A percentile compares a stretch with the other conserved stretches of the same genome.
Conservation (phyloP, 2,329 filamentous ascomycete genomes). For the Penicillium sp. region DNA sequence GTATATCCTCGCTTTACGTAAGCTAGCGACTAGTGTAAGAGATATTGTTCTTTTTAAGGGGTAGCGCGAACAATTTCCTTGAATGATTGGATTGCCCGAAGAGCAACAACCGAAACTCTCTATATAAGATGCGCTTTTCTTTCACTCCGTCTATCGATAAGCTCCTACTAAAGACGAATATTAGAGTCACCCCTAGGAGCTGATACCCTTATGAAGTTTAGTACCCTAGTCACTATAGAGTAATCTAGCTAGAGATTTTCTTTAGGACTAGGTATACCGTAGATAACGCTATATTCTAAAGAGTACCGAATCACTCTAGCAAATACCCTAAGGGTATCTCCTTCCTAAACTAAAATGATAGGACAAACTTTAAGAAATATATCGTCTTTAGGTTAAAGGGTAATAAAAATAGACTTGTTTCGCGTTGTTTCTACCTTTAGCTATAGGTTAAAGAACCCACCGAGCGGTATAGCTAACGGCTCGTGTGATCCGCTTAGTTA, state of each 20-base stretch:
- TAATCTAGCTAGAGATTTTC: conserved; percentile 11
- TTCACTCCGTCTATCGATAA: not conserved
- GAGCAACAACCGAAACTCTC: conserved; percentile 2
- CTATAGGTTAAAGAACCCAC: conserved; percentile 12
- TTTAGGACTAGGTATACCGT: conserved; percentile 5
- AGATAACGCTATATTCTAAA: not conserved
- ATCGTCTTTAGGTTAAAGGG: conserved; percentile 8
- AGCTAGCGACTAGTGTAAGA: not conserved
- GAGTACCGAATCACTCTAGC: not conserved
- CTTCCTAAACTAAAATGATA: conserved; percentile 12
- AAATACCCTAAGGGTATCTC: conserved; percentile 1
- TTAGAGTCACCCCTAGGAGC: not conserved
- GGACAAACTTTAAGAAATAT: conserved; percentile 6
- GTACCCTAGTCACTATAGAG: conserved; percentile 1
- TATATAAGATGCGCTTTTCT: not conserved
- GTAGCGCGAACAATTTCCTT: conserved; percentile 1
- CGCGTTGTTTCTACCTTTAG: conserved; percentile 1
- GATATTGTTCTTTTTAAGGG: conserved; percentile 4
- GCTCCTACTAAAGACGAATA: conserved; percentile 3
- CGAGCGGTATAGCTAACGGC: not conserved
- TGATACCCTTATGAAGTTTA: conserved; percentile 2
- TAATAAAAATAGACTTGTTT: conserved; percentile 16
- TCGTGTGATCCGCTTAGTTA: conserved; percentile 5
- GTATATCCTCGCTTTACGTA: not conserved
- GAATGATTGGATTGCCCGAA: not conserved